Evolutionary conservation across 345 rosid species (phyloP).

Genomic region (Lepidium sativum): DNA sequence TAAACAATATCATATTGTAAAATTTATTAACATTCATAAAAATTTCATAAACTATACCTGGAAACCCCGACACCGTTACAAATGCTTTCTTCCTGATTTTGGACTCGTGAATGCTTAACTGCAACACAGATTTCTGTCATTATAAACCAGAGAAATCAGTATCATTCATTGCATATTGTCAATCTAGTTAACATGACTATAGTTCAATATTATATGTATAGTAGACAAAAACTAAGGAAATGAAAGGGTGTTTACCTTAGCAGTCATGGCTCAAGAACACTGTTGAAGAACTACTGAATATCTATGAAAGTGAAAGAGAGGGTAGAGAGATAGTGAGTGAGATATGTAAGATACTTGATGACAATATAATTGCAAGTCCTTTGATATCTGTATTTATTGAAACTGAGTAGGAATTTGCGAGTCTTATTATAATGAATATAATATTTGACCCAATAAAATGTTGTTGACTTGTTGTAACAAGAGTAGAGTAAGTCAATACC

Average conservation of each 20-base stretch:
- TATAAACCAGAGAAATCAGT: not conserved
- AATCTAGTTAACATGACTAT: too few species aligned
- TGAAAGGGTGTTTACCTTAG: constrained; percentile 1
- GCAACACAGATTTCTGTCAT: constrained; percentile 52
- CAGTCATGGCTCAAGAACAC: constrained; percentile 7
- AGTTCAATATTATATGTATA: too few species aligned
- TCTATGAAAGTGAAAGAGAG: not conserved
- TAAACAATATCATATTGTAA: not conserved
- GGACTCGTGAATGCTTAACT: constrained; percentile 32
- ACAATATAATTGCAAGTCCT: not conserved
- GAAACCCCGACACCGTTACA: constrained; percentile 35
- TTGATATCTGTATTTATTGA: not conserved
- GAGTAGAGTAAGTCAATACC: not conserved
- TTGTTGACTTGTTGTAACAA: not conserved
- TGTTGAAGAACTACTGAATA: not conserved
- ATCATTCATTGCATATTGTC: not conserved
- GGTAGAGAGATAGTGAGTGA: not conserved
- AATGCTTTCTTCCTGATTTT: constrained; percentile 43
- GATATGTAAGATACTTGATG: constrained; percentile 2
- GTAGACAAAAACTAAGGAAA: too few species aligned
- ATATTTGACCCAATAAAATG: constrained; percentile 4
- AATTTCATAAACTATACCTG: constrained; percentile 26
- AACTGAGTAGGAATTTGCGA: not conserved
- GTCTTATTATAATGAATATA: not conserved
- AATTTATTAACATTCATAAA: not conserved